Evolutionary conservation across 2,329 filamentous ascomycete genomes (phyloP).

Genomic region (Nigrospora oryzae): DNA sequence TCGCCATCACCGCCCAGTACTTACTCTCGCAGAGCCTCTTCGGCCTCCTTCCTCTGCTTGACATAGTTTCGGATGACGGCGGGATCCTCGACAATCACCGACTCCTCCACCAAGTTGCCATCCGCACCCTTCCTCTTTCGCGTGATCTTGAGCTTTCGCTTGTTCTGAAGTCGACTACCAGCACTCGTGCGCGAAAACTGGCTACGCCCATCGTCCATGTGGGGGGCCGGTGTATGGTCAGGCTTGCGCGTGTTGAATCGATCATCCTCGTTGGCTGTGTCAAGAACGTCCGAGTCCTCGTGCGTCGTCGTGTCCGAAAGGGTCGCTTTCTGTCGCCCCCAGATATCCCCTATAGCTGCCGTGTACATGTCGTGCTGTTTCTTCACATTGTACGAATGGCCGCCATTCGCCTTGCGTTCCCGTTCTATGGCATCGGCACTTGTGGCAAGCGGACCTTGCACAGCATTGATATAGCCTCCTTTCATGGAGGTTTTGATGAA

Average conservation of each 20-base stretch:
- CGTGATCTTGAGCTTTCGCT: conserved; percentile 63
- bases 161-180: conserved; percentile 54
- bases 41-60: conserved; percentile 63
- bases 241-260: conserved; percentile 66
- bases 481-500: conserved; percentile 99
- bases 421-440: conserved; percentile 81
- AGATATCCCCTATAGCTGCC: conserved; percentile 83
- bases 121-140: conserved; percentile 56
- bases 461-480: conserved; percentile 81
- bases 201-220: conserved; percentile 69
- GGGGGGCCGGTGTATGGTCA: conserved; percentile 59
- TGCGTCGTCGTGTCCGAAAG: conserved; percentile 65
- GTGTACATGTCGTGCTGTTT: conserved; percentile 89
- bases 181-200: conserved; percentile 67
- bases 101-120: conserved; percentile 52
- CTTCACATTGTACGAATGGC: conserved; percentile 96
- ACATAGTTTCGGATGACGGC: conserved; percentile 85
- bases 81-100: conserved; percentile 63
- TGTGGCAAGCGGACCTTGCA: conserved; percentile 57
- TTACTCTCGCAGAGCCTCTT: conserved; percentile 67
- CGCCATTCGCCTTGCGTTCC: conserved; percentile 80
- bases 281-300: conserved; percentile 51
- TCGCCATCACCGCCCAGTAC: conserved; percentile 22
- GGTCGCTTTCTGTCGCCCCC: conserved; percentile 77
- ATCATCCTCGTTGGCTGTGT: conserved; percentile 54